Evolutionary conservation across 805 yeast species (phyloP), one percentile per base, ranked within the genome.

Genomic region (Starmerella etchellsii): DNA sequence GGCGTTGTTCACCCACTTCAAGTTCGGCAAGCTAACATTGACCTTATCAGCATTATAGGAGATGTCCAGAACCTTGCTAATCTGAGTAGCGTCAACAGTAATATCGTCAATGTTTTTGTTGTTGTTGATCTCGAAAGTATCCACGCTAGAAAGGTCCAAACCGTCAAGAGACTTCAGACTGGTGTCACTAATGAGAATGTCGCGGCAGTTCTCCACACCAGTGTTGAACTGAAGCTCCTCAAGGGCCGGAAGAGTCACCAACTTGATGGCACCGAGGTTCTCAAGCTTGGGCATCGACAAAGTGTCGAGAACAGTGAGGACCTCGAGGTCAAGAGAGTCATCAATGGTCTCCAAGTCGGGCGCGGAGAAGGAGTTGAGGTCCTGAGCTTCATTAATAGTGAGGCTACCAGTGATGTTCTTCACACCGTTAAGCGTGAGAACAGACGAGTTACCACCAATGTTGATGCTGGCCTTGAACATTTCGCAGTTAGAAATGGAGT

Each of bases 161-260:
- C 69, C 69, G 36, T 49, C 52, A 20, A 63, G 58, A 50, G 64
- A 42, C 60, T 58, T 36, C 53, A 64, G 52, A 49, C 60, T 54
- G 47, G 71, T 57, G 58, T 63, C 67, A 43, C 68, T 56, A 49
- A 66, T 60, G 60, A 67, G 60, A 53, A 88, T 70, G 43, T 73
- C 64, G 59, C 74, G 73, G 58, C 93, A 87, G 54, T 76, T 69
- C 55, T 81, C 70, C 57, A 91, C 73, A 63, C 81, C 81, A 35
- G 67, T 50, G 57, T 69, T 62, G 64, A 88, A 81, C 64, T 79
- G 76, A 53, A 85, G 73, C 41, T 64, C 57, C 52, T 67, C 63
- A 58, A 88, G 75, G 53, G 85, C 88, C 59, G 96, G 95, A 62
- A 91, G 73, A 53, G 95, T 84, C 57, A 74, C 71, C 68, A 81